A percentile compares a stretch with the other conserved stretches of the same genome.
phyloP scores from a whole-genome alignment of 164 flowering plant genomes.

The Liquidambar formosana region DNA sequence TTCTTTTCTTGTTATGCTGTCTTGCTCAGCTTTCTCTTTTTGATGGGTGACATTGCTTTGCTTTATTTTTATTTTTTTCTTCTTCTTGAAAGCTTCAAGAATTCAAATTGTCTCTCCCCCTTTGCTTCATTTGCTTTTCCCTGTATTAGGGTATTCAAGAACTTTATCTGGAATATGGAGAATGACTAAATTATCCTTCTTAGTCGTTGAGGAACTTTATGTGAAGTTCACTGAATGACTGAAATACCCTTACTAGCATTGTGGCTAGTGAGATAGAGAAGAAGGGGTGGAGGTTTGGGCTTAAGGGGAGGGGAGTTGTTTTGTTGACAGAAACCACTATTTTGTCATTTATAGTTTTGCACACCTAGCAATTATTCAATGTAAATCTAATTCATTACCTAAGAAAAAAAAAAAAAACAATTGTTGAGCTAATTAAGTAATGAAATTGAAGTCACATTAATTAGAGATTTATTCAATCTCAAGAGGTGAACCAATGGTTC shows the following conservation, averaged over 20 bases:
- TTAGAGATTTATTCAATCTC: too few species aligned
- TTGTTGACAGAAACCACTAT: too few species aligned
- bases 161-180: conserved; percentile 3
- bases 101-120: conserved; percentile 21
- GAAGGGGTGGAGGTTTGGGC: too few species aligned
- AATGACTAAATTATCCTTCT: conserved; percentile 15
- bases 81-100: conserved; percentile 8
- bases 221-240: neutral
- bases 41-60: conserved; percentile 14
- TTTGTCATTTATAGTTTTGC: too few species aligned
- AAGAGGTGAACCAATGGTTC: too few species aligned
- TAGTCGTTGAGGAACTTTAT: conserved; percentile 21
- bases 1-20: conserved; percentile 6
- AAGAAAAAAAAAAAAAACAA: too few species aligned
- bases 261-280: too few species aligned
- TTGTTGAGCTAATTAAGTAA: too few species aligned
- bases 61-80: conserved; percentile 2
- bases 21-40: conserved; percentile 16
- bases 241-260: neutral
- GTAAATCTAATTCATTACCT: too few species aligned
- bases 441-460: too few species aligned
- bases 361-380: too few species aligned
- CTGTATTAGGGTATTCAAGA: neutral
- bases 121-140: conserved; percentile 21
- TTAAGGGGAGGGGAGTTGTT: too few species aligned